Evolutionary conservation across 169 alveolate species (phyloP), one percentile per base, ranked within the genome.

Genomic region (Eimeria praecox): DNA sequence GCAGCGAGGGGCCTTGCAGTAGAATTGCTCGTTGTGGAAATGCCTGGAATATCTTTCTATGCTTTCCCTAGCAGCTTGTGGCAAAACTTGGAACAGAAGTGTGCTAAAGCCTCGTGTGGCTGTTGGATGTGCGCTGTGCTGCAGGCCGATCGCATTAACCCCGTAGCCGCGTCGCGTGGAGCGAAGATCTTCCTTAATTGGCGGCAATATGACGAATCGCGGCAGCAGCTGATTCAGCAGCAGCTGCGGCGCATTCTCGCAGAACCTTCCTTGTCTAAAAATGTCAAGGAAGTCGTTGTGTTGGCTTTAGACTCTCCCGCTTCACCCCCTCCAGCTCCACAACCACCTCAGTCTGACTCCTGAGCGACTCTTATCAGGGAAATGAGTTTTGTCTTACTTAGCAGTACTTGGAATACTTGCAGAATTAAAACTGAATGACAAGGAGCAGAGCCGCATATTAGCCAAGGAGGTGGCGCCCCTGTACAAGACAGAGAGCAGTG

Each of bases 111-210:
- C 24, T 40, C 42, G 30, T 42, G 87, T 20, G 59, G 33, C 38
- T 69, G 49, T 9, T 69, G n/a, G 9, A n/a, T 40, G 62, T 9
- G 62, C 40, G 62, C 33, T 85, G 1, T 33, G 71, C 59, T 85
- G 56, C 78, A 85, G 80, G 94, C 77, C 46, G 96, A 94, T 30
- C 49, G 62, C n/a, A 62, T 94, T 66, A 94, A 94, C 59, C 96
- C 96, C 35, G 73, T 38, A 27, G 69, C 82, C 20, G 96, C 96
- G 0, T 56, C 96, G 18, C 91, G 91, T 22, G 90, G 59, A 38
- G 94, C 92, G 18, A 73, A 82, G 59, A 38, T 69, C 5, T 94
- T 94, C 59, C 56, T 94, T 2, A 56, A 33, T 77, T 94, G 95
- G 94, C 54, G 87, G 85, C 77, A 49, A 22, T 86, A 86, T 52